These are phyloP conservation scores for Ascoidea tarda DNA, from an alignment of 805 yeast genomes.

Conservation along the genomic window DNA sequence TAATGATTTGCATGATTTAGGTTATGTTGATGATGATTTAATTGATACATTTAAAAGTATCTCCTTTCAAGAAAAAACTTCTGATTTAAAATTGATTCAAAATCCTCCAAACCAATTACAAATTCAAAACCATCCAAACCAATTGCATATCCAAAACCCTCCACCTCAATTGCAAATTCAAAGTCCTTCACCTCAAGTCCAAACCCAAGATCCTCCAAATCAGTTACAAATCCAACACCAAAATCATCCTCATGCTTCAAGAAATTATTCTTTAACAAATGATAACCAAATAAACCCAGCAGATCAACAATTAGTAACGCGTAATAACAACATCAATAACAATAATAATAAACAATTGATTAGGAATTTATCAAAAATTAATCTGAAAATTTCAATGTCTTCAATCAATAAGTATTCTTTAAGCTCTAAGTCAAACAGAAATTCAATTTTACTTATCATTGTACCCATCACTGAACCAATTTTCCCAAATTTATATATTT, in stretches of 20 bases:
- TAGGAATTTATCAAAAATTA: not conserved
- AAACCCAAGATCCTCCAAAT: no score
- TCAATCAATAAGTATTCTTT: not conserved
- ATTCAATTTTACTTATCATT: not conserved
- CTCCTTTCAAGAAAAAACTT: not conserved
- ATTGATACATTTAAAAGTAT: not conserved
- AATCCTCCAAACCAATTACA: not conserved
- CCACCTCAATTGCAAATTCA: no score
- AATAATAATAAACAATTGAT: not conserved
- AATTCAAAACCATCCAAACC: not conserved
- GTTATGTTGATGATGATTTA: not conserved
- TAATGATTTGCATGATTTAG: not conserved
- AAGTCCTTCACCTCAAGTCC: no score
- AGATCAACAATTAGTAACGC: not conserved
- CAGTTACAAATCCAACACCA: no score
- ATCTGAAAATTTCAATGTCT: not conserved
- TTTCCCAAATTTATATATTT: slow-evolving; percentile 7
- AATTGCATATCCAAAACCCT: not conserved
- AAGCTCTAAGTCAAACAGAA: not conserved
- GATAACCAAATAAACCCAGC: not conserved
- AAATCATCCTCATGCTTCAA: no score
- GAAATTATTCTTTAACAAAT: no score
- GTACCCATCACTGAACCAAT: slow-evolving; percentile 8
- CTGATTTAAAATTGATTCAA: not conserved
- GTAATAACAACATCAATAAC: not conserved